Conservation (phyloP, 768 basidiomycete species). For the Cystobasidium onofrii region DNA sequence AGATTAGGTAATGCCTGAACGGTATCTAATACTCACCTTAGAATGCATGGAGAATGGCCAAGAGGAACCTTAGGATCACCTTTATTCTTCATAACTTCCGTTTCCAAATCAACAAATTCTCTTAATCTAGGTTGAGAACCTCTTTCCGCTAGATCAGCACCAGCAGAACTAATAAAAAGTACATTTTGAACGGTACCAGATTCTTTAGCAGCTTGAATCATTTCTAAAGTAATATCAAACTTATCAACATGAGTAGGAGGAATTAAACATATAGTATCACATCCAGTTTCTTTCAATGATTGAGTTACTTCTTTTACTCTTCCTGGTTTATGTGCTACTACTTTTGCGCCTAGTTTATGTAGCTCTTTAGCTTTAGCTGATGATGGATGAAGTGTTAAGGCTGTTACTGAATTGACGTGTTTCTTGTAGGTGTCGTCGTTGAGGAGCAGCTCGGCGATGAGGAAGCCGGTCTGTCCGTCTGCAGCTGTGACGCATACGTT, state of each 20-base stretch:
- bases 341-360: slow-evolving; percentile 2
- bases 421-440: background rate
- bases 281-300: background rate
- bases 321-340: background rate
- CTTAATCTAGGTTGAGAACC: background rate
- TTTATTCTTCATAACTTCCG: slow-evolving; percentile 2
- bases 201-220: background rate
- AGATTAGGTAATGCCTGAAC: too few species aligned
- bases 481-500: slow-evolving; percentile 2
- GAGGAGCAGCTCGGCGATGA: slow-evolving; percentile 3
- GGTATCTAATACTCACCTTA: too few species aligned
- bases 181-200: background rate
- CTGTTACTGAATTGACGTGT: background rate
- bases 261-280: background rate
- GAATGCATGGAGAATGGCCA: background rate
- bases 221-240: background rate
- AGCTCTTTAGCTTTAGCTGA: background rate
- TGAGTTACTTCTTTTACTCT: background rate
- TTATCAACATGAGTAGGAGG: slow-evolving; percentile 11
- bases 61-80: background rate
- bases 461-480: background rate
- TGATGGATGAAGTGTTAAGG: background rate
- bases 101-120: background rate
- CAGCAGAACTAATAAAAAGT: slow-evolving; percentile 5
- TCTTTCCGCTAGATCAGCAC: background rate